These are phyloP conservation scores for Helminthosporium solani DNA, from an alignment of 2,329 filamentous ascomycete genomes.

Conservation along the genomic window DNA sequence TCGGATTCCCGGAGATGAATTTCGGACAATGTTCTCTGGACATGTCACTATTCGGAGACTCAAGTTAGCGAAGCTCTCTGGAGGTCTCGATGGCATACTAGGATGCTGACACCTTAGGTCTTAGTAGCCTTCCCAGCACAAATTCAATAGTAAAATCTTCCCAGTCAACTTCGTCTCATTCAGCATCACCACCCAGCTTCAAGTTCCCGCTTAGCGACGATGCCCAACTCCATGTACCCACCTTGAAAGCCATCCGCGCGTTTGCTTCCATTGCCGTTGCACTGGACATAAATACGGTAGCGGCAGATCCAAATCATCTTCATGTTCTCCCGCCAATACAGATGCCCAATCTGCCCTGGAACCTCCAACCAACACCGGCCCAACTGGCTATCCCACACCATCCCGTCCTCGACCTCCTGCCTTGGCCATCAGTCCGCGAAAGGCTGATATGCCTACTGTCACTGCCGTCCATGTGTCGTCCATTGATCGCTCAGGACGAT, in stretches of 20 bases:
- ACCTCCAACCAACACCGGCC: slow-evolving; percentile 54
- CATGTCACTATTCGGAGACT: slow-evolving; percentile 15
- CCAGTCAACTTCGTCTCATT: not conserved
- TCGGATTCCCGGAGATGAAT: slow-evolving; percentile 8
- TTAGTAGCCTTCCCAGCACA: slow-evolving; percentile 5
- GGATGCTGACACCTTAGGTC: not conserved
- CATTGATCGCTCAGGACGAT: slow-evolving; percentile 45
- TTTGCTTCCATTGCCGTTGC: slow-evolving; percentile 13
- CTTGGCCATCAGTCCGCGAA: slow-evolving; percentile 55
- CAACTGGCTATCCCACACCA: slow-evolving; percentile 58
- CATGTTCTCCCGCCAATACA: slow-evolving; percentile 17
- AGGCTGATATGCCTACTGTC: slow-evolving; percentile 55
- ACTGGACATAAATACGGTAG: slow-evolving; percentile 12
- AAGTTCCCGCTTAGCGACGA: slow-evolving; percentile 15
- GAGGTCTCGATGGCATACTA: not conserved
- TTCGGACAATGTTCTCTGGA: slow-evolving; percentile 17
- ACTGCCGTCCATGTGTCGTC: slow-evolving; percentile 52
- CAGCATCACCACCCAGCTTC: not conserved
- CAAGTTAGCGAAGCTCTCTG: slow-evolving; percentile 3
- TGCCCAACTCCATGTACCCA: slow-evolving; percentile 32
- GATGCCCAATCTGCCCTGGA: slow-evolving; percentile 16
- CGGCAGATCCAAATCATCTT: slow-evolving; percentile 17
- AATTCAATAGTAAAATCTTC: not conserved
- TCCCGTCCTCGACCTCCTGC: slow-evolving; percentile 58
- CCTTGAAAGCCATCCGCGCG: slow-evolving; percentile 40